Percentiles rank a stretch among this genome's conserved stretches.
These are phyloP conservation scores for Peltaster fructicola DNA, from an alignment of 2,329 filamentous ascomycete species.

Conservation along the genomic window DNA sequence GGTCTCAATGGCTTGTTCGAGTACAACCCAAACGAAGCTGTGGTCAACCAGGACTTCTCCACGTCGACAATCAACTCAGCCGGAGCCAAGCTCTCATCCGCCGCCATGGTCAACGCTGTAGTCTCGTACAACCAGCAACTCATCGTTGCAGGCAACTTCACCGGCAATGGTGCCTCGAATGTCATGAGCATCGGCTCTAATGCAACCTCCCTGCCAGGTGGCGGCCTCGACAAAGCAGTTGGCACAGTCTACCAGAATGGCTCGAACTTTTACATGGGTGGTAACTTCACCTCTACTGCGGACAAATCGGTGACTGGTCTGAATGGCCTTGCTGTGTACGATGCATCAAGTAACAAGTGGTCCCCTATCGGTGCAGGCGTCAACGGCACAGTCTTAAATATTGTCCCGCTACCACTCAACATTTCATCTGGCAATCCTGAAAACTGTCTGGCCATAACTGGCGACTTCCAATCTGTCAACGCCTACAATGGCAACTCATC, in stretches of 20 bases:
- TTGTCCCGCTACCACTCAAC: slow-evolving; percentile 67
- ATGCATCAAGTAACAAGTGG: slow-evolving; percentile 53
- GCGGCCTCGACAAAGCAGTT: slow-evolving; percentile 70
- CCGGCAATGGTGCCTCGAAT: slow-evolving; percentile 48
- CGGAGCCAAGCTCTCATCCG: slow-evolving; percentile 47
- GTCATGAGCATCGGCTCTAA: slow-evolving; percentile 58
- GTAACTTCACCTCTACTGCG: slow-evolving; percentile 61
- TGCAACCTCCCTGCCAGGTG: slow-evolving; percentile 43
- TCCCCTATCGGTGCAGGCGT: slow-evolving; percentile 67
- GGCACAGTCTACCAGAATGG: slow-evolving; percentile 49
- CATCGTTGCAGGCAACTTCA: slow-evolving; percentile 76
- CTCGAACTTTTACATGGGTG: slow-evolving; percentile 59
- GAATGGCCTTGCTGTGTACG: slow-evolving; percentile 60
- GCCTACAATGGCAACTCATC: slow-evolving; percentile 46
- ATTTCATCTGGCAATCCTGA: slow-evolving; percentile 51
- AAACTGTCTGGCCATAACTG: slow-evolving; percentile 60
- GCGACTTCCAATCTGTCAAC: slow-evolving; percentile 57
- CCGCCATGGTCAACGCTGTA: slow-evolving; percentile 56
- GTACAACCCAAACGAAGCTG: slow-evolving; percentile 50
- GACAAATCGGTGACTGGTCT: slow-evolving; percentile 46
- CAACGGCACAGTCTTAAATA: slow-evolving; percentile 54
- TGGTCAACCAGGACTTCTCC: slow-evolving; percentile 45
- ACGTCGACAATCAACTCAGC: slow-evolving; percentile 61
- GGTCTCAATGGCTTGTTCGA: slow-evolving; percentile 84
- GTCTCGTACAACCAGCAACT: slow-evolving; percentile 43